These are phyloP conservation scores for Gynostemma pentaphyllum DNA, from an alignment of 306 rosid genomes.

Conservation along the genomic window DNA sequence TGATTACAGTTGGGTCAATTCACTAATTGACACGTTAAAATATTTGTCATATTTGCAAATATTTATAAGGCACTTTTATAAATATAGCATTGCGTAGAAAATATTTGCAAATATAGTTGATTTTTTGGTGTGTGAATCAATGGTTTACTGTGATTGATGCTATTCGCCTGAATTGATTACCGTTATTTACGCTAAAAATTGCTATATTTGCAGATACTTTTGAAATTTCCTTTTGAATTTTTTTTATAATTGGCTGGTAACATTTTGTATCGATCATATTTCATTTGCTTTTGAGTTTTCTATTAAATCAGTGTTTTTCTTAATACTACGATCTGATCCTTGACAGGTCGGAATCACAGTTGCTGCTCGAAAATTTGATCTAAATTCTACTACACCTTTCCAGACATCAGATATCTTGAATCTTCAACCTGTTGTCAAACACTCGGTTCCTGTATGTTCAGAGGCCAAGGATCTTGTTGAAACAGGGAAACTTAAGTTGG, in stretches of 20 bases:
- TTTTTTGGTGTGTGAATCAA: too few relatives aligned
- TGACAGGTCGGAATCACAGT: constrained; percentile 67
- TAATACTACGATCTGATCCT: constrained; percentile 7
- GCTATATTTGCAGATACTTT: too few relatives aligned
- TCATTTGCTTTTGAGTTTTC: background rate
- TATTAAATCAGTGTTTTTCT: constrained; percentile 4
- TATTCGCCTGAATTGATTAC: too few relatives aligned
- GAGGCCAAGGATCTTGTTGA: constrained; percentile 98
- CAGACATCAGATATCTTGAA: constrained; percentile 71
- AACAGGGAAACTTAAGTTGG: constrained; percentile 89
- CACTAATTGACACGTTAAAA: too few relatives aligned
- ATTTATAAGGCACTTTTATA: too few relatives aligned
- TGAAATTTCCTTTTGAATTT: too few relatives aligned
- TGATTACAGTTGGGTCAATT: too few relatives aligned
- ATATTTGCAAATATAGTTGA: too few relatives aligned
- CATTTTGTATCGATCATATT: background rate
- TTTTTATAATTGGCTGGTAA: background rate
- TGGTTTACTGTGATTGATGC: too few relatives aligned
- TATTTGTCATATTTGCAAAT: too few relatives aligned
- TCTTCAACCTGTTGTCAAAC: constrained; percentile 87
- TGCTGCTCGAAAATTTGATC: constrained; percentile 86
- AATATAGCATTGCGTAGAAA: too few relatives aligned
- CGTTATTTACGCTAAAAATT: too few relatives aligned
- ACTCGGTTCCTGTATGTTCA: constrained; percentile 82
- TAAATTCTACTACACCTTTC: constrained; percentile 60